Evolutionary conservation across 768 basidiomycete genomes (phyloP), one percentile per base, ranked within the genome.

Genomic region (Lactifluus hygrophoroides): DNA sequence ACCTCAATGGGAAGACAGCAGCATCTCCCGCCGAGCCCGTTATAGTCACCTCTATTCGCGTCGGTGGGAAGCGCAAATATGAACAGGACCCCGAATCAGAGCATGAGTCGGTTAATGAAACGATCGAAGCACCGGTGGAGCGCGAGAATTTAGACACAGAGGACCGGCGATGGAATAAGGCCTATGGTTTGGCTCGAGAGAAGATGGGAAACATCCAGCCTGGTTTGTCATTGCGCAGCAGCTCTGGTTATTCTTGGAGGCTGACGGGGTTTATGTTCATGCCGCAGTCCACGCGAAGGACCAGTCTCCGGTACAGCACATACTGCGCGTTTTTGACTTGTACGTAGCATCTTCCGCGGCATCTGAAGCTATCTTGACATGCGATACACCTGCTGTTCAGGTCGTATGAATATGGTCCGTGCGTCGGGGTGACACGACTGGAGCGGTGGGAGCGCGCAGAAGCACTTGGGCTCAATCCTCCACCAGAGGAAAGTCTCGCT

Each of bases 391-490:
- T 28, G 8, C 44, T 40, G n/a, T 21, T 14, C 48, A 90, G 88
- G 68, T 80, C 84, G 2, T 86, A 85, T 56, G 82, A 89, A 63
- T 94, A 84, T 66, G 91, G 90, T 0, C 90, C 90, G 3, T 90
- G 85, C 63, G 73, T 85, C 21, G 88, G 90, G 0, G 78, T 90
- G 54, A 80, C 83, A n/a, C 82, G 94, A 28, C 72, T 95, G 14
- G 83, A 94, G 61, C 77, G 94, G 38, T 97, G 93, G 91, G 81
- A 94, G 67, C 78, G 94, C 49, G 94, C 94, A 0, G 69, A 84
- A 27, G 77, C 78, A 10, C 75, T 94, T 45, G 91, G 91, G 2
- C 73, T 96, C 19, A 76, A 85, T 47, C 94, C 94, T 14, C 93
- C 92, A 3, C 61, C 67, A 16, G 89, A 92, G 77, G 92, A 88